Percentiles rank a stretch among this genome's conserved stretches.
Evolutionary conservation across 1,284 basidiomycete species (phyloP).

Genomic region (Naganishia sp.): DNA sequence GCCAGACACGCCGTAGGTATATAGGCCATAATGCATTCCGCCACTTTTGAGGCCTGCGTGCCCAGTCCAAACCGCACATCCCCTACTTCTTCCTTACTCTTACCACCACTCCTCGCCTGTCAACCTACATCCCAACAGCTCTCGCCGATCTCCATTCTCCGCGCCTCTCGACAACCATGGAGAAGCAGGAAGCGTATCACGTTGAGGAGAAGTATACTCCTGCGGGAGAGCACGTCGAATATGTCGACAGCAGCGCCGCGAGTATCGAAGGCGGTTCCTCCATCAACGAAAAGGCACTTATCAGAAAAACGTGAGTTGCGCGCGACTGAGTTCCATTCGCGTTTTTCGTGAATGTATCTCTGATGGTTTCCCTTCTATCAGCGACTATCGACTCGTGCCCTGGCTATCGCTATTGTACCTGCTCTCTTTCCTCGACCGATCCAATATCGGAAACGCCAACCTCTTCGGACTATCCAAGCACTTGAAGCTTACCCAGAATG

Average conservation of each 20-base stretch:
- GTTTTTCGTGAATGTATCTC: neutral
- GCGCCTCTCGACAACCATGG: conserved; percentile 1
- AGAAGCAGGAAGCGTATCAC: conserved; percentile 20
- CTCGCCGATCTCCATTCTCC: neutral
- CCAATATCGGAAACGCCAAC: conserved; percentile 77
- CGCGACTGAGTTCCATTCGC: neutral
- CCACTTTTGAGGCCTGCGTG: too few species aligned
- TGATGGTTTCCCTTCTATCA: neutral
- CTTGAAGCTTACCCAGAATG: conserved; percentile 39
- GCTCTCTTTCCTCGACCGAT: conserved; percentile 68
- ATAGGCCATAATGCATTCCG: too few species aligned
- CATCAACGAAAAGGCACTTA: conserved; percentile 31
- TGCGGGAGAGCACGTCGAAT: conserved; percentile 26
- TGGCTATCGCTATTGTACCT: conserved; percentile 63
- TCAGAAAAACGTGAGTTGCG: conserved; percentile 27
- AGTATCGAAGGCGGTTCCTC: conserved; percentile 24
- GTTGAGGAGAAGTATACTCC: conserved; percentile 21
- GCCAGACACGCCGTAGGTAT: neutral
- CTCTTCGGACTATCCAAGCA: conserved; percentile 52
- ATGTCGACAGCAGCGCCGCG: conserved; percentile 8
- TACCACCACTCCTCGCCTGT: too few species aligned
- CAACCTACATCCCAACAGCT: too few species aligned
- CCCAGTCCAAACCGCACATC: too few species aligned
- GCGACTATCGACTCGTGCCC: conserved; percentile 41
- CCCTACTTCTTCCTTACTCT: too few species aligned